phyloP scores from a whole-genome alignment of 495 filamentous ascomycete species.

The Aspergillus hancockii region DNA sequence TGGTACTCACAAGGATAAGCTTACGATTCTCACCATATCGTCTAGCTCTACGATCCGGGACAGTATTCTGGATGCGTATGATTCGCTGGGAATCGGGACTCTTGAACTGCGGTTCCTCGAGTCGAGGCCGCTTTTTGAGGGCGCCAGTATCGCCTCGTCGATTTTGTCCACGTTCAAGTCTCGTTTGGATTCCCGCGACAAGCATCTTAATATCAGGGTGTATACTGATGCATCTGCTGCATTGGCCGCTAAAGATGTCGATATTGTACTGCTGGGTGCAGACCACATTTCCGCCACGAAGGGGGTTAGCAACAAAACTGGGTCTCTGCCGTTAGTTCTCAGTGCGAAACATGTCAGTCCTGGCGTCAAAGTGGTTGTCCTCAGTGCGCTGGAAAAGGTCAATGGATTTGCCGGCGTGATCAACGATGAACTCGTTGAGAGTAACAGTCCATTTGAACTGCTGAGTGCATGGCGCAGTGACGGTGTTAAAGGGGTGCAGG shows the following conservation, averaged over 20 bases:
- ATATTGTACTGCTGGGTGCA: constrained; percentile 62
- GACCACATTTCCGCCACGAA: constrained; percentile 55
- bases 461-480: constrained; percentile 42
- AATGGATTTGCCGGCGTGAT: constrained; percentile 42
- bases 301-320: constrained; percentile 67
- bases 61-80: constrained; percentile 35
- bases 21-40: constrained; percentile 59
- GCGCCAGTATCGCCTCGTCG: constrained; percentile 53
- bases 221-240: constrained; percentile 64
- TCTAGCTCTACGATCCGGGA: constrained; percentile 60
- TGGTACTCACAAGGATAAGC: constrained; percentile 20
- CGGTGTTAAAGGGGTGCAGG: constrained; percentile 26
- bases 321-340: constrained; percentile 57
- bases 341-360: constrained; percentile 47
- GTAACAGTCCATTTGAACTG: constrained; percentile 51
- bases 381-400: constrained; percentile 63
- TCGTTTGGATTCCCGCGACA: constrained; percentile 13
- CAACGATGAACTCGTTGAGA: constrained; percentile 43
- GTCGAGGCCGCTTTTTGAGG: constrained; percentile 67
- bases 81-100: constrained; percentile 23
- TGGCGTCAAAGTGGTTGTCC: constrained; percentile 47
- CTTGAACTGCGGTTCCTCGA: constrained; percentile 63
- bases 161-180: constrained; percentile 38
- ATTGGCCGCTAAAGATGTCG: constrained; percentile 44
- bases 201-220: constrained; percentile 43